phyloP scores from a whole-genome alignment of 768 basidiomycete genomes.

The Boletus edulis region DNA sequence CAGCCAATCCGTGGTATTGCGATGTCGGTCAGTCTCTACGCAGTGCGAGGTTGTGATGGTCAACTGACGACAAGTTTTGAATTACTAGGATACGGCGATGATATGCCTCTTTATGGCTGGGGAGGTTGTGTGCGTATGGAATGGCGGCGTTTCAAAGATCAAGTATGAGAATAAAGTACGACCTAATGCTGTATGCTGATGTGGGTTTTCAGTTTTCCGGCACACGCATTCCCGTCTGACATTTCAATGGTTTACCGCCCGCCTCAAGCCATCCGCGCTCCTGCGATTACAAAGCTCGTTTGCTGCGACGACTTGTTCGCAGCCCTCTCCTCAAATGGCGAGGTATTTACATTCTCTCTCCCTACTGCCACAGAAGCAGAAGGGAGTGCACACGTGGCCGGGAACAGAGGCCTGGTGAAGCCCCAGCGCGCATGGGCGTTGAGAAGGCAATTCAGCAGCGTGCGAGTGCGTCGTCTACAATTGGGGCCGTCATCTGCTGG shows the following conservation, averaged over 20 bases:
- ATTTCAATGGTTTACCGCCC: slow-evolving; percentile 74
- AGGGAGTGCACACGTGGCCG: slow-evolving; percentile 10
- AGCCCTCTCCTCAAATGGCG: slow-evolving; percentile 82
- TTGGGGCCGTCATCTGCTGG: background rate
- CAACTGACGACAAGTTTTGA: background rate
- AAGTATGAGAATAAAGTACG: slow-evolving; percentile 43
- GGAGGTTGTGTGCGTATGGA: slow-evolving; percentile 83
- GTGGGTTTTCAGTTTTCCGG: slow-evolving; percentile 56
- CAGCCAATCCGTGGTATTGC: slow-evolving; percentile 70
- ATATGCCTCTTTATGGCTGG: slow-evolving; percentile 73
- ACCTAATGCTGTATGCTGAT: background rate
- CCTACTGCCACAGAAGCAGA: slow-evolving; percentile 35
- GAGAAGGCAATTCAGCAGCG: slow-evolving; percentile 81
- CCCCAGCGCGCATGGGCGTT: slow-evolving; percentile 93
- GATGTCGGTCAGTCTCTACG: slow-evolving; percentile 56
- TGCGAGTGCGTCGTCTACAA: slow-evolving; percentile 47
- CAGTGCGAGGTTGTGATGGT: background rate
- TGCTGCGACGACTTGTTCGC: slow-evolving; percentile 79
- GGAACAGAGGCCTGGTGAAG: slow-evolving; percentile 42
- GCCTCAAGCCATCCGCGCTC: slow-evolving; percentile 67
- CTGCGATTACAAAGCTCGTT: slow-evolving; percentile 76
- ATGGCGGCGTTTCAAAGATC: slow-evolving; percentile 72
- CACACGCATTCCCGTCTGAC: slow-evolving; percentile 71
- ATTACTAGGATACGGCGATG: slow-evolving; percentile 74
- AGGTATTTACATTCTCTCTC: slow-evolving; percentile 79